Percentiles rank a stretch among this genome's conserved stretches.
Evolutionary conservation across 2,329 filamentous ascomycete genomes (phyloP).

Genomic region (Xylariaceae sp.): DNA sequence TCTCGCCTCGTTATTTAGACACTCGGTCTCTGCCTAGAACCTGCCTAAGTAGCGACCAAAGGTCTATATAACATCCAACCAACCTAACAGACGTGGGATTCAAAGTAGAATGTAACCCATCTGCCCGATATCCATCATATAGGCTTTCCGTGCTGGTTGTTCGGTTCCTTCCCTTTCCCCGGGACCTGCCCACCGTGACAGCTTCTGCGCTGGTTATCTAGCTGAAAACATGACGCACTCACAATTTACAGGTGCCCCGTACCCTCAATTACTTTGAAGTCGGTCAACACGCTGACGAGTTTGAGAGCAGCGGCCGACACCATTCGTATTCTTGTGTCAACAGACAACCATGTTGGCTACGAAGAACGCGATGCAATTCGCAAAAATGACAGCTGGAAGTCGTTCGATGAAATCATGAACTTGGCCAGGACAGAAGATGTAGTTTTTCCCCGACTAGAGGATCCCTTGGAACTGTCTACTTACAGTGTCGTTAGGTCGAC

Average conservation of each 20-base stretch:
- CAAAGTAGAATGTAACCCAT: not conserved
- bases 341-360: constrained; percentile 97
- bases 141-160: too few relatives aligned
- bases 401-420: constrained; percentile 92
- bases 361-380: constrained; percentile 89
- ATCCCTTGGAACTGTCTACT: constrained; percentile 1
- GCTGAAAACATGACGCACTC: constrained; percentile 19
- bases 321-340: constrained; percentile 89
- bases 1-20: not conserved
- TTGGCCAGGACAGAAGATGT: constrained; percentile 80
- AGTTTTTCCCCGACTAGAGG: constrained; percentile 2
- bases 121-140: too few relatives aligned
- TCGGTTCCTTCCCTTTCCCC: too few relatives aligned
- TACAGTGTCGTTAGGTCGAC: constrained; percentile 59
- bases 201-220: too few relatives aligned
- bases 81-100: not conserved
- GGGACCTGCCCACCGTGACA: too few relatives aligned
- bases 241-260: constrained; percentile 19
- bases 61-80: too few relatives aligned
- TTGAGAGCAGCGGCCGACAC: constrained; percentile 60
- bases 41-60: not conserved
- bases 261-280: not conserved
- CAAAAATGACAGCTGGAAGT: constrained; percentile 96
- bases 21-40: not conserved
- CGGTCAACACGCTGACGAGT: too few relatives aligned